Conservation (phyloP, 768 basidiomycete species). For the Suillus tomentosus region DNA sequence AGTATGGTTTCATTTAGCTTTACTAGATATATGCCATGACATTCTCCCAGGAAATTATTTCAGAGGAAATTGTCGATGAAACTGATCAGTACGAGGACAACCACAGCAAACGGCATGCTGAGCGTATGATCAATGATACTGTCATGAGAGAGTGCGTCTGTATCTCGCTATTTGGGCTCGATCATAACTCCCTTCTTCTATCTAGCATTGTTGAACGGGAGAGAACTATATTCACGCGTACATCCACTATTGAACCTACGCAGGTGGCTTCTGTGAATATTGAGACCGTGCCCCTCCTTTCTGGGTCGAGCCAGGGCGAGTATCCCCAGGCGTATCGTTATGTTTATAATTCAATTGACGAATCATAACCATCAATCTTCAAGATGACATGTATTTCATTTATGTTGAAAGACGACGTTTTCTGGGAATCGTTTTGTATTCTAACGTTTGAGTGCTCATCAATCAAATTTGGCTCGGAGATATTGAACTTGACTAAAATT, state of each 20-base stretch:
- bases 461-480: not conserved
- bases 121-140: constrained; percentile 67
- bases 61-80: constrained; percentile 95
- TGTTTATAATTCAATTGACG: not conserved
- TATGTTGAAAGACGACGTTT: not conserved
- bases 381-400: not conserved
- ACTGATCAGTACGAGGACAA: constrained; percentile 91
- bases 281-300: not conserved
- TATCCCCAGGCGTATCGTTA: not conserved
- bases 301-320: not conserved
- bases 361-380: not conserved
- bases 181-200: not conserved
- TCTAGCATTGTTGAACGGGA: constrained; percentile 60
- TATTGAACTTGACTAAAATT: not conserved
- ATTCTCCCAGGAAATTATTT: constrained; percentile 81
- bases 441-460: not conserved
- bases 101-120: constrained; percentile 72
- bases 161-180: not conserved
- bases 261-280: constrained; percentile 14
- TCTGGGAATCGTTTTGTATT: not conserved
- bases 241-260: constrained; percentile 34
- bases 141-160: constrained; percentile 74
- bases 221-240: constrained; percentile 33
- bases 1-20: constrained; percentile 32
- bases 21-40: not conserved